These are phyloP conservation scores for Epicoccum sorghinum DNA, from an alignment of 2,329 filamentous ascomycete species.

Conservation along the genomic window DNA sequence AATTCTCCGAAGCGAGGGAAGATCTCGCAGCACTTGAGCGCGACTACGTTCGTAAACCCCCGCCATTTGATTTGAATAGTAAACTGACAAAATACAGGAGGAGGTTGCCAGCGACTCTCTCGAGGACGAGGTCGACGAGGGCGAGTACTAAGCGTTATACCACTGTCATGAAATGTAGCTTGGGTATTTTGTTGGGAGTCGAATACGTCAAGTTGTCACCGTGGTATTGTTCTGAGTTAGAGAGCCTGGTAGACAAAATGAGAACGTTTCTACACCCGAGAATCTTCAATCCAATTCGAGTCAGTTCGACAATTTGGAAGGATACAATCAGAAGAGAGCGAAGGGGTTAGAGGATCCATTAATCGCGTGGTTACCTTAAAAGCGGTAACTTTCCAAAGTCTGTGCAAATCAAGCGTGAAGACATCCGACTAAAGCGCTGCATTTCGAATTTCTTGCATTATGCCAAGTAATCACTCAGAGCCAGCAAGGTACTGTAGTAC, in stretches of 20 bases:
- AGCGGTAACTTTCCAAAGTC: no score
- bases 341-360: no score
- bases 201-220: conserved; percentile 9
- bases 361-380: no score
- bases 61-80: neutral
- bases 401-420: no score
- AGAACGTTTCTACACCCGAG: neutral
- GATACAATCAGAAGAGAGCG: no score
- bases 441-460: no score
- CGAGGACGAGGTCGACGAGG: conserved; percentile 64
- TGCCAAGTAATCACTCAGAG: no score
- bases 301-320: no score
- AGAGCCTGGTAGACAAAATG: conserved; percentile 11
- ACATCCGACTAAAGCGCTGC: no score
- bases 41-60: conserved; percentile 62
- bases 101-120: conserved; percentile 76
- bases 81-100: conserved; percentile 61
- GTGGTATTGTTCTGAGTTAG: conserved; percentile 8
- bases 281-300: neutral
- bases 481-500: no score
- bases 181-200: conserved; percentile 26
- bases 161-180: conserved; percentile 20
- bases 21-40: conserved; percentile 84
- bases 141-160: conserved; percentile 50
- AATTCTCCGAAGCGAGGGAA: conserved; percentile 86